phyloP scores from a whole-genome alignment of 2,329 filamentous ascomycete species.

The Fusarium mangiferae region DNA sequence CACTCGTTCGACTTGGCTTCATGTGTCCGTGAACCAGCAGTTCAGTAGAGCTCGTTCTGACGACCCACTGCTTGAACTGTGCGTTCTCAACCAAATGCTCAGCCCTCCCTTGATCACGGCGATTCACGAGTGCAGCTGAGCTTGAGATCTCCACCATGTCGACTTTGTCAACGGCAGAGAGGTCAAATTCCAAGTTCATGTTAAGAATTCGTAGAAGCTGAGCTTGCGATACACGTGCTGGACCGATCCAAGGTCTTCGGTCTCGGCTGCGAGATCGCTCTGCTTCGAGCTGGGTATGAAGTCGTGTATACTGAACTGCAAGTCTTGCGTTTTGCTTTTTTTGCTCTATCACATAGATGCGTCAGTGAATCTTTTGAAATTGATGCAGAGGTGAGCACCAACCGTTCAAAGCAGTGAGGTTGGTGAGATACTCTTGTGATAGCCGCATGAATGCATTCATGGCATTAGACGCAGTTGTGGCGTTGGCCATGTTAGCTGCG shows the following conservation, averaged over 20 bases:
- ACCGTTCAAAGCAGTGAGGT: neutral
- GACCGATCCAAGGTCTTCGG: neutral
- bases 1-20: neutral
- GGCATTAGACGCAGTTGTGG: neutral
- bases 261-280: neutral
- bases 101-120: neutral
- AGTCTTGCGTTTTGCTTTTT: neutral
- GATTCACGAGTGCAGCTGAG: neutral
- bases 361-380: accelerated
- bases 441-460: neutral
- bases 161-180: neutral
- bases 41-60: neutral
- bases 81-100: neutral
- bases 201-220: neutral
- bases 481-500: accelerated
- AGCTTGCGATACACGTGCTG: neutral
- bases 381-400: accelerated
- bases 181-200: neutral
- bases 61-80: neutral
- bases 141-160: neutral
- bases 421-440: neutral
- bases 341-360: neutral
- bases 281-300: accelerated
- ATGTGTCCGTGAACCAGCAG: neutral
- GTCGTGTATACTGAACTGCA: neutral